Conservation (phyloP, 352 stramenopile species). For the Pythium dissotocum region DNA sequence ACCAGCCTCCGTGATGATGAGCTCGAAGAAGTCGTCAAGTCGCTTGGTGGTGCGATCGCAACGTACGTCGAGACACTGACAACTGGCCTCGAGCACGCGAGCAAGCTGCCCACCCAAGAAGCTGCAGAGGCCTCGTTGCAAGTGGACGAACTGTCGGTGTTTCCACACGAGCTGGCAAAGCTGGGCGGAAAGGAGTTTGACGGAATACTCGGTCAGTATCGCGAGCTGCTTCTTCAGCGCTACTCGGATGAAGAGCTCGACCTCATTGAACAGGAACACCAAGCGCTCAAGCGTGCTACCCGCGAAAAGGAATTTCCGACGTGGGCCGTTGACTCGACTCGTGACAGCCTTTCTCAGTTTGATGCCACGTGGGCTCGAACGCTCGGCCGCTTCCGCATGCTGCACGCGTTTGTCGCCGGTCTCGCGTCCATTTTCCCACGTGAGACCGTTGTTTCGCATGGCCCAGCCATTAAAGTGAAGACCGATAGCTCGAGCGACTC, state of each 20-base stretch:
- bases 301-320: constrained; percentile 32
- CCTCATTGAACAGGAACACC: constrained; percentile 38
- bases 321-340: constrained; percentile 1
- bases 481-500: not conserved
- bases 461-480: not conserved
- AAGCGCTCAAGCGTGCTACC: constrained; percentile 30
- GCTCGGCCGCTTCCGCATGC: constrained; percentile 38
- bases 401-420: constrained; percentile 60
- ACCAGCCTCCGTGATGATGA: constrained; percentile 22
- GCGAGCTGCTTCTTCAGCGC: constrained; percentile 13
- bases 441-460: not conserved
- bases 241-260: constrained; percentile 43
- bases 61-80: constrained; percentile 37
- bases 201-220: constrained; percentile 39
- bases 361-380: constrained; percentile 42
- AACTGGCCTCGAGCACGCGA: constrained; percentile 12
- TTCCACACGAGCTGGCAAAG: constrained; percentile 51
- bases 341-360: constrained; percentile 35
- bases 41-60: constrained; percentile 36
- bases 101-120: constrained; percentile 13
- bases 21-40: constrained; percentile 36
- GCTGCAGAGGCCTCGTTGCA: not conserved
- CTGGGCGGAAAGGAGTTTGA: constrained; percentile 53
- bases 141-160: constrained; percentile 23
- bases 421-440: constrained; percentile 49